Evolutionary conservation across 225 moss, liverwort and hornwort species (phyloP).

Genomic region (Pleurozium schreberi): DNA sequence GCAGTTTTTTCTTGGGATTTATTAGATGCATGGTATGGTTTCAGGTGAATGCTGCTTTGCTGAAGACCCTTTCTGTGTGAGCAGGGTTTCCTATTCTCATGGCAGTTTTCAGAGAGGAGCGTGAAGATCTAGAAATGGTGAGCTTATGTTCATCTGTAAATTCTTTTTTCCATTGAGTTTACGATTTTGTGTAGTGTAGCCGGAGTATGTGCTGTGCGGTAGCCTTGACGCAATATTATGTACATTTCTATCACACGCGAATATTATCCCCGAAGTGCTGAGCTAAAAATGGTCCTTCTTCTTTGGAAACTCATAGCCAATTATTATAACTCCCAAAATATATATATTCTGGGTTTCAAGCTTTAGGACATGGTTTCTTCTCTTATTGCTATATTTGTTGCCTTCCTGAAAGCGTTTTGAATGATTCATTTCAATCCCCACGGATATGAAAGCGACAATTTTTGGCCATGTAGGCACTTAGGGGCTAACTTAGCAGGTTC

Average conservation of each 20-base stretch:
- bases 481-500: background rate
- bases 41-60: slow-evolving; percentile 56
- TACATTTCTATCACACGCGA: background rate
- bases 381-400: background rate
- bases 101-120: slow-evolving; percentile 94
- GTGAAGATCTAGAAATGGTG: slow-evolving; percentile 96
- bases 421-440: background rate
- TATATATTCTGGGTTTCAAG: background rate
- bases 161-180: background rate
- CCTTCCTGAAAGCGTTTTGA: background rate
- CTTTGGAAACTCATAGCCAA: background rate
- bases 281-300: background rate
- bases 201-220: background rate
- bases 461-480: background rate
- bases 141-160: background rate
- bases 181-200: background rate
- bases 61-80: slow-evolving; percentile 58
- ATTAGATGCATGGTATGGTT: slow-evolving; percentile 46
- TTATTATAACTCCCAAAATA: background rate
- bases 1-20: slow-evolving; percentile 37
- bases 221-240: background rate
- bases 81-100: slow-evolving; percentile 96
- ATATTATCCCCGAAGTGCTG: background rate
- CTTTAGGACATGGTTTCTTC: background rate
- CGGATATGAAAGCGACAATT: too few species aligned